These are phyloP conservation scores for Colletotrichum agaves DNA, from an alignment of 2,329 filamentous ascomycete species.

Conservation along the genomic window DNA sequence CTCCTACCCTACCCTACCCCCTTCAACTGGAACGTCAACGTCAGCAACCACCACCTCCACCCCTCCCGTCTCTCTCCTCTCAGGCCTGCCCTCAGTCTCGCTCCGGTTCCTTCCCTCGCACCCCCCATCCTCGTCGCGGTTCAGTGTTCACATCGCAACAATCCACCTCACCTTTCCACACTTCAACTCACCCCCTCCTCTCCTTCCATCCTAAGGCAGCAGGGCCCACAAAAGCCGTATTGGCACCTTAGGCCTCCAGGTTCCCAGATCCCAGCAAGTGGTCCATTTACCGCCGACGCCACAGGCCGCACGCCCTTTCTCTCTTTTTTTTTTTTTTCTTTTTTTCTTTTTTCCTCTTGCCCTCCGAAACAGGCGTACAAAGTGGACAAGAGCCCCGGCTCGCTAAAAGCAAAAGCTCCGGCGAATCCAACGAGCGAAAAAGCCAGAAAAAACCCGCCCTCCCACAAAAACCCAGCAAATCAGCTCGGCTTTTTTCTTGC, in stretches of 20 bases:
- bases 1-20: constrained; percentile 15
- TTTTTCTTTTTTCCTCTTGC: neutral
- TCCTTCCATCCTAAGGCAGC: constrained; percentile 12
- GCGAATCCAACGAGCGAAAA: constrained; percentile 37
- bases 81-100: neutral
- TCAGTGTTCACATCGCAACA: neutral
- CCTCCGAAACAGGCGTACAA: constrained; percentile 37
- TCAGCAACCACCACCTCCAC: constrained; percentile 26
- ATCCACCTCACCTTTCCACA: neutral
- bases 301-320: constrained; percentile 32
- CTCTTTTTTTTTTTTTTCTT: neutral
- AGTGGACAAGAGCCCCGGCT: constrained; percentile 33
- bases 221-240: neutral
- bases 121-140: neutral
- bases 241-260: constrained; percentile 15
- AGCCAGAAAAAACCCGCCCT: constrained; percentile 38
- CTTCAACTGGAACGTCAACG: constrained; percentile 31
- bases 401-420: constrained; percentile 24
- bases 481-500: constrained; percentile 40
- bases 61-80: neutral
- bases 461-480: constrained; percentile 39
- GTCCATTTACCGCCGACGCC: constrained; percentile 33
- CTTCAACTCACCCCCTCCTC: neutral
- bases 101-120: constrained; percentile 16
- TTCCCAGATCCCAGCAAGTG: constrained; percentile 31